Evolutionary conservation across 306 rosid species (phyloP), one percentile per base, ranked within the genome.

Genomic region (Trifolium pratense): DNA sequence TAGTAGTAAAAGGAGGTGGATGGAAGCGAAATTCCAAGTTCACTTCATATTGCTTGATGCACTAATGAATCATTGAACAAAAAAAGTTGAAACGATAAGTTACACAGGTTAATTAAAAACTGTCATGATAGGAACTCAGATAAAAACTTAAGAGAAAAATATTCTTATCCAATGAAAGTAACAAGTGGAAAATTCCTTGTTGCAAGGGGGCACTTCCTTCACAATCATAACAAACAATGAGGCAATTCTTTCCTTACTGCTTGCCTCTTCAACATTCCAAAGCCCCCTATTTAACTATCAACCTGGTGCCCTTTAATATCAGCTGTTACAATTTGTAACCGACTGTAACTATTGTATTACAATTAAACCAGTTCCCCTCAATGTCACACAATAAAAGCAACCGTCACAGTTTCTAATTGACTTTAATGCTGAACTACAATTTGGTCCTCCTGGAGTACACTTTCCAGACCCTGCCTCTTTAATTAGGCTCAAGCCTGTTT

Each of bases 281-380:
- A 18, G 12, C 15, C 23, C 37, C 37, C 7, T 42, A 20, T 42
- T 42, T 66, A 66, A 66, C 37, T 43, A 45, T 45, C 39, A 66
- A 23, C 57, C 71, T n/a, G n/a, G 56, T 43, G 71, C 57, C 57
- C 21, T 32, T 25, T 43, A 66, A 66, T 66, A 66, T 46, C 39
- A 43, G 23, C 39, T 21, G 57, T 25, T 45, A 15, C 42, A 66
- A 25, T 23, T 45, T 67, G 58, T 46, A 25, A 43, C 56, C 14
- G 71, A 40, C 34, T 14, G 68, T 34, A 62, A 62, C 46, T 62
- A 29, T 18, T 34, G 66, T 31, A 59, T 61, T 32, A 53, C 31
- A 53, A 49, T 49, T 49, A 49, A 49, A 53, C 29, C 29, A 52
- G 26, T 18, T 26, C 25, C 26, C 59, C 15, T 53, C 25, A 53